Conservation (phyloP, 768 basidiomycete genomes). For the Tulasnella calospora region DNA sequence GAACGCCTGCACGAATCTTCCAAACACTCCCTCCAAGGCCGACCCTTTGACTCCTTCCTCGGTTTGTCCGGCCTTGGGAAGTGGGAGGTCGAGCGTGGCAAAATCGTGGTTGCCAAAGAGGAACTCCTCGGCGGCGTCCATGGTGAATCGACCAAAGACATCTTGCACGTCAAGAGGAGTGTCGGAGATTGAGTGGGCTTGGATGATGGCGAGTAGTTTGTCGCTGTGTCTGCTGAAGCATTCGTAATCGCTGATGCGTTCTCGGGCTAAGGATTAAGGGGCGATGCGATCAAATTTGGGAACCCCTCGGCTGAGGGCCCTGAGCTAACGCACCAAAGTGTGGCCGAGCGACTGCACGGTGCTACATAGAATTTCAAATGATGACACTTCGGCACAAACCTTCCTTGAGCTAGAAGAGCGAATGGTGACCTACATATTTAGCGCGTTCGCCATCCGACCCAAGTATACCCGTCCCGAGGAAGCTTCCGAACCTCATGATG, state of each 20-base stretch:
- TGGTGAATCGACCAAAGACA: conserved; percentile 26
- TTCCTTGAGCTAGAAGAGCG: not conserved
- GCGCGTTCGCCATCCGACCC: conserved; percentile 34
- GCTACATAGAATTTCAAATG: conserved; percentile 26
- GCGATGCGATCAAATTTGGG: conserved; percentile 5
- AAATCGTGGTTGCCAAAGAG: conserved; percentile 21
- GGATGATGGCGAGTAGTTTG: conserved; percentile 22
- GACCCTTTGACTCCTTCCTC: not conserved
- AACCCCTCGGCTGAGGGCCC: not conserved
- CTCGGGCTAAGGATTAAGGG: conserved; percentile 27
- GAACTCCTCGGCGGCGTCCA: conserved; percentile 27
- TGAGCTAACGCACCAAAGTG: conserved; percentile 32
- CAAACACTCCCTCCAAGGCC: not conserved
- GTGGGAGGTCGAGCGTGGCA: conserved; percentile 18
- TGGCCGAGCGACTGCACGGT: conserved; percentile 33
- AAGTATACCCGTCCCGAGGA: conserved; percentile 38
- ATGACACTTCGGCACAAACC: not conserved
- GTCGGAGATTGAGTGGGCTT: conserved; percentile 30
- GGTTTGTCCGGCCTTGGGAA: not conserved
- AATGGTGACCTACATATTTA: conserved; percentile 31
- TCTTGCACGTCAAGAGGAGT: conserved; percentile 25
- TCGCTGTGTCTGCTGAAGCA: conserved; percentile 30
- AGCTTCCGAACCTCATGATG: conserved; percentile 17
- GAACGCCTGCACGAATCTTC: conserved; percentile 11
- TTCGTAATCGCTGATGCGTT: conserved; percentile 25